Base-by-base conservation (phyloP, 73 alveolate species). In the Uronychia setigera region DNA sequence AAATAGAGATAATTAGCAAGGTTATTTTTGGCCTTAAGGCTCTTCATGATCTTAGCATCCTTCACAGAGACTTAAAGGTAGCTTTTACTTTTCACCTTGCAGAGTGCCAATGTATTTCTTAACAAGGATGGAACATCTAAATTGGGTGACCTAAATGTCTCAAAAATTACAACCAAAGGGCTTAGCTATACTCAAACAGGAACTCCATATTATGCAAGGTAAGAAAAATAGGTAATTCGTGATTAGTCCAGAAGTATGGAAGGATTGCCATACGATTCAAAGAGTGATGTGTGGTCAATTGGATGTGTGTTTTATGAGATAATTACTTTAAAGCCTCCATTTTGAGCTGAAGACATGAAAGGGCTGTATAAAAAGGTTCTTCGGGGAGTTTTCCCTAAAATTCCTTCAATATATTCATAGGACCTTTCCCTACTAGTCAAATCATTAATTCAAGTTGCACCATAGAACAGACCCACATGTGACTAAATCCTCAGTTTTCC, bases 231-330 rank as follows among this genome's bases (percentile, higher is more conserved):
- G 67, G 67, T 46, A 46, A 5, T 46, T 11, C 5, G 19, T 11
- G 67, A 46, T n/a, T n/a, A 46, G 67, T 33, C 98, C 82, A 25
- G 33, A 9, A 29, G 82, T 76, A 28, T 76, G 82, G 82, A 76
- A 29, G 30, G 82, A 76, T 29, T 14, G 11, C 82, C 82, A 9
- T 76, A 76, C 59, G 82, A 76, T 59, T 30, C 60, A 9, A 76
- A 76, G 82, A 76, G 82, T 28, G 82, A 76, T 29, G 59, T 76
- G 33, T 76, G 82, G 82, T 76, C 82, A 11, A 9, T 76, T 60
- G 99, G 99, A 58, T 93, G 98, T 82, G 96, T 96, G 0, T 86
- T 95, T 79, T 96, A 96, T 95, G 98, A 96, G 86, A 74, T 94
- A 89, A 87, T 88, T 13, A 94, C 57, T 19, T 31, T 76, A 28